phyloP scores from a whole-genome alignment of 2,329 filamentous ascomycete species.

The Pseudogymnoascus sp. region DNA sequence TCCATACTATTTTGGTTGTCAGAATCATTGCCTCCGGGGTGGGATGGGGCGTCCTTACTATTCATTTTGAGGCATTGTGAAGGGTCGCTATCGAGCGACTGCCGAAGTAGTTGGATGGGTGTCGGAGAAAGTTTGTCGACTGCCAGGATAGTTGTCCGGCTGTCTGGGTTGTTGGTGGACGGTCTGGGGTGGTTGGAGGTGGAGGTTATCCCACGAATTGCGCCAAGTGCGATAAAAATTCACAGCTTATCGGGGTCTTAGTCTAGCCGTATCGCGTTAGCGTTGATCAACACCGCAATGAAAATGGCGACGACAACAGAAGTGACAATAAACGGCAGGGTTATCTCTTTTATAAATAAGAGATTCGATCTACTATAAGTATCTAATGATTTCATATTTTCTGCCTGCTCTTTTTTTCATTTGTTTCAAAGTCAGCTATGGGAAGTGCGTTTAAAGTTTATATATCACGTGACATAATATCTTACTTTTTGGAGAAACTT shows the following conservation, averaged over 20 bases:
- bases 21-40: not conserved
- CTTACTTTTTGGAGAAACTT: not conserved
- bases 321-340: not conserved
- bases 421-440: not conserved
- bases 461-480: not conserved
- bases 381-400: not conserved
- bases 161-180: not conserved
- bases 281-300: not conserved
- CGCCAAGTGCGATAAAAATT: conserved; percentile 9
- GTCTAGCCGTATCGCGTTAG: not conserved
- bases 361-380: not conserved
- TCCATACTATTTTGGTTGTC: conserved; percentile 8
- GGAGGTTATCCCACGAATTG: conserved; percentile 8
- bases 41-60: not conserved
- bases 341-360: not conserved
- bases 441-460: not conserved
- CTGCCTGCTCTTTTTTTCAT: not conserved
- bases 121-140: not conserved
- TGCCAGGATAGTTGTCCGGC: not conserved
- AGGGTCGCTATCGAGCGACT: conserved; percentile 5
- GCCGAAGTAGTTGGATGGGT: not conserved
- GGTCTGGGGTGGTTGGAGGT: conserved; percentile 5
- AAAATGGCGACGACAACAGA: not conserved
- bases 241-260: not conserved
- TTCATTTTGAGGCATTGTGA: conserved; percentile 5